These are phyloP conservation scores for Chimonanthus salicifolius DNA, from an alignment of 164 flowering plant genomes.

Conservation along the genomic window DNA sequence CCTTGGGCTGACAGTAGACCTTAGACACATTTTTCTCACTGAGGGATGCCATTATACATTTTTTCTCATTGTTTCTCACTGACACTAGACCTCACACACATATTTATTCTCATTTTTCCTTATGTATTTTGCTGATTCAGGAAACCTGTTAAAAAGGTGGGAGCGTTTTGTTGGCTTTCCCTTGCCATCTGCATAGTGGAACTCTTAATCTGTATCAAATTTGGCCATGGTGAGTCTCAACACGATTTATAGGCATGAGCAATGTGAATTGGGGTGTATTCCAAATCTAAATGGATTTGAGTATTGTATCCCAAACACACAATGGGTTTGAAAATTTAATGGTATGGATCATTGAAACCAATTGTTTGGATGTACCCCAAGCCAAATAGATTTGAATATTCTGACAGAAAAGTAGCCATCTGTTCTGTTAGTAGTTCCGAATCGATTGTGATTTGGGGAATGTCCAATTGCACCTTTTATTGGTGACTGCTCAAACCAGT, in stretches of 20 bases:
- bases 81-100: no score
- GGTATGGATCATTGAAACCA: not conserved
- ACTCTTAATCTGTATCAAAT: slow-evolving; percentile 94
- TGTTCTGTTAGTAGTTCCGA: not conserved
- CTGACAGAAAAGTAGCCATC: not conserved
- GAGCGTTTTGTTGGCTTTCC: slow-evolving; percentile 95
- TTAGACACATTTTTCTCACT: no score
- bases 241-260: not conserved
- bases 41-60: no score
- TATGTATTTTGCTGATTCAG: slow-evolving; percentile 21
- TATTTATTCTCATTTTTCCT: not conserved
- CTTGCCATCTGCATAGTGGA: slow-evolving; percentile 94
- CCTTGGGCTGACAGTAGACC: no score
- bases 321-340: not conserved
- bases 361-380: not conserved
- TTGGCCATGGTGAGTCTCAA: slow-evolving; percentile 71
- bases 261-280: not conserved
- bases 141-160: slow-evolving; percentile 57
- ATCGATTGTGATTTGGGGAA: not conserved
- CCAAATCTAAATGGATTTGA: not conserved
- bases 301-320: not conserved
- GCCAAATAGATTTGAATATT: not conserved
- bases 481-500: not conserved
- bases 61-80: no score
- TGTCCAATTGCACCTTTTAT: not conserved